These are phyloP conservation scores for Pseudogymnoascus verrucosus DNA, from an alignment of 2,329 filamentous ascomycete species.

Conservation along the genomic window DNA sequence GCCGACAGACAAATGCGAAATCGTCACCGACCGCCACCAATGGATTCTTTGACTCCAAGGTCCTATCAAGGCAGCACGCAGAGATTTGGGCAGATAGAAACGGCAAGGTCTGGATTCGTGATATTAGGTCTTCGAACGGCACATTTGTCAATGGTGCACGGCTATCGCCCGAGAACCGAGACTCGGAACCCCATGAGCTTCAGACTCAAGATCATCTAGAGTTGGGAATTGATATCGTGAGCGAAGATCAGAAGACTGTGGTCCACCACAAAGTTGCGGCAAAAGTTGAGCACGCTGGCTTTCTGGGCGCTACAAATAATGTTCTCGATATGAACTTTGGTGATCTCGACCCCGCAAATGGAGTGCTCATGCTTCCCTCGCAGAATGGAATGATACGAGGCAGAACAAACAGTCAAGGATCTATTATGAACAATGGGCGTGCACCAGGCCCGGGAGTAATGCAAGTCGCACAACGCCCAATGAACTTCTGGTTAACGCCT, in stretches of 20 bases:
- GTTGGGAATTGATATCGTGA: conserved; percentile 95
- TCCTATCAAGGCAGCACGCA: conserved; percentile 89
- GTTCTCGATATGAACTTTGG: conserved; percentile 86
- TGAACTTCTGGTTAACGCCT: conserved; percentile 79
- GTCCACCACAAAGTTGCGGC: conserved; percentile 98
- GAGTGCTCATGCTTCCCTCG: conserved; percentile 61
- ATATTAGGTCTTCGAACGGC: conserved; percentile 97
- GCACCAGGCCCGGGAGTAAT: conserved; percentile 45
- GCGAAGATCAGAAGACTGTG: conserved; percentile 96
- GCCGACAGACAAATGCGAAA: conserved; percentile 94
- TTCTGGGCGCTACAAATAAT: conserved; percentile 66
- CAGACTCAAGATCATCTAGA: conserved; percentile 88
- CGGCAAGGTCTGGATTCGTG: conserved; percentile 90
- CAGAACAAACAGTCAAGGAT: conserved; percentile 59
- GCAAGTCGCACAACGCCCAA: conserved; percentile 62
- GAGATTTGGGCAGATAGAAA: conserved; percentile 84
- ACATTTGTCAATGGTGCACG: conserved; percentile 94
- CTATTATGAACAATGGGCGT: conserved; percentile 53
- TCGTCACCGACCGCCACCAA: conserved; percentile 85
- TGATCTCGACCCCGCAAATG: conserved; percentile 76
- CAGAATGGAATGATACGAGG: conserved; percentile 62
- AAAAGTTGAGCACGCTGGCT: conserved; percentile 90
- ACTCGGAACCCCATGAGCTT: conserved; percentile 91
- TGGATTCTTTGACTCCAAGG: conserved; percentile 97
- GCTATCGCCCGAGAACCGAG: conserved; percentile 85